These are phyloP conservation scores for Diutina sp. DNA, from an alignment of 1,139 yeast species.

Conservation along the genomic window DNA sequence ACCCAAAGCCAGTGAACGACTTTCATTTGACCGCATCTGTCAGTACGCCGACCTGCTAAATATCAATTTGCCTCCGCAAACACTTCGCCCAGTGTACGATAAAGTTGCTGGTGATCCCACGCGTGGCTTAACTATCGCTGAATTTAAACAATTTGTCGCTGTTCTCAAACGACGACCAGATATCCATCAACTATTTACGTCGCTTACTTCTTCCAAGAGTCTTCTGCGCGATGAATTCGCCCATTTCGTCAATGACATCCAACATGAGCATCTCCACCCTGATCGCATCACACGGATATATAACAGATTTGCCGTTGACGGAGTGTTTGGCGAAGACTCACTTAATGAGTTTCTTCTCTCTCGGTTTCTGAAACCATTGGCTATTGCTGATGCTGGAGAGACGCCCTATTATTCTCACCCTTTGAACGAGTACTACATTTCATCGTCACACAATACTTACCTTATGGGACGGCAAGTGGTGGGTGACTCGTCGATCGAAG, in stretches of 20 bases:
- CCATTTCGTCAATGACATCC: conserved; percentile 35
- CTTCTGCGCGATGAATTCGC: conserved; percentile 19
- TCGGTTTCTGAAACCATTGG: conserved; percentile 22
- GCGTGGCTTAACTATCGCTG: conserved; percentile 41
- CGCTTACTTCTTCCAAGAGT: background rate
- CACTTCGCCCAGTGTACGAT: conserved; percentile 24
- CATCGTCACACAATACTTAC: conserved; percentile 93
- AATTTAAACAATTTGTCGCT: conserved; percentile 63
- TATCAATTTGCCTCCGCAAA: conserved; percentile 34
- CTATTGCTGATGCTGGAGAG: conserved; percentile 12
- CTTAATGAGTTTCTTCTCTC: conserved; percentile 40
- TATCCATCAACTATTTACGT: conserved; percentile 15
- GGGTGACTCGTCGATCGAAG: conserved; percentile 84
- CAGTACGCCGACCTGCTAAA: conserved; percentile 56
- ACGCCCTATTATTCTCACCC: conserved; percentile 47
- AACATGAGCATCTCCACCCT: conserved; percentile 29
- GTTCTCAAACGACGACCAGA: conserved; percentile 24
- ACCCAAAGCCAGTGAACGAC: conserved; percentile 13
- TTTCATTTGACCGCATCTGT: conserved; percentile 59
- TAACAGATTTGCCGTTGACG: background rate
- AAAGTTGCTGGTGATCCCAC: conserved; percentile 4
- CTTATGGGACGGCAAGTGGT: conserved; percentile 82
- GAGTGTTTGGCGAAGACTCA: conserved; percentile 35
- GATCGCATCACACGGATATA: background rate
- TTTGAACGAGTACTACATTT: conserved; percentile 72